Percentiles rank a stretch among this genome's conserved stretches.
Conservation (phyloP, 805 yeast species). For the Aciculoconidium aculeatum region DNA sequence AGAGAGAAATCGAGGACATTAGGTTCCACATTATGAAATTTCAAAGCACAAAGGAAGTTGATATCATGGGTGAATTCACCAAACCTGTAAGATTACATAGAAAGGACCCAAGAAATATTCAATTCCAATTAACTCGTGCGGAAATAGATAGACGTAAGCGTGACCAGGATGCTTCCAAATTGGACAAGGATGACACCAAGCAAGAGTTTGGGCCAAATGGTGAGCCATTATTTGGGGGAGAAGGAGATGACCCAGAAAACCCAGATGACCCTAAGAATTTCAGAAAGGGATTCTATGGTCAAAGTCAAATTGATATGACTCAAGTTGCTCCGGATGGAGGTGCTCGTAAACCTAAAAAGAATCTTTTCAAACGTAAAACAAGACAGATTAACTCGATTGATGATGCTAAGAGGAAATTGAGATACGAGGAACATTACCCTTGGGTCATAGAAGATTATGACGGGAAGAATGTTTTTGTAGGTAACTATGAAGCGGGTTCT, state of each 20-base stretch:
- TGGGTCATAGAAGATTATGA: slow-evolving; percentile 98
- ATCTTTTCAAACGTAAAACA: slow-evolving; percentile 68
- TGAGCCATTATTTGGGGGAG: slow-evolving; percentile 13
- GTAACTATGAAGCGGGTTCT: slow-evolving; percentile 87
- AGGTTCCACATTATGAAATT: slow-evolving; percentile 80
- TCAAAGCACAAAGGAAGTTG: slow-evolving; percentile 65
- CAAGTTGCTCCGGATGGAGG: slow-evolving; percentile 92
- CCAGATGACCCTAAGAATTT: slow-evolving; percentile 14
- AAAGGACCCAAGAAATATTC: slow-evolving; percentile 88
- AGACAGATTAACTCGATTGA: slow-evolving; percentile 76
- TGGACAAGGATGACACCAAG: slow-evolving; percentile 14
- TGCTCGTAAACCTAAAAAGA: slow-evolving; percentile 60
- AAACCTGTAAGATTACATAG: slow-evolving; percentile 85
- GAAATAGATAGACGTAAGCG: slow-evolving; percentile 57
- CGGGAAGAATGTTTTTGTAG: slow-evolving; percentile 91
- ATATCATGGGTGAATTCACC: slow-evolving; percentile 65
- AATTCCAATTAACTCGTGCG: slow-evolving; percentile 73
- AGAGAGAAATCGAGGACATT: slow-evolving; percentile 64
- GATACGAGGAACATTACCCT: slow-evolving; percentile 95
- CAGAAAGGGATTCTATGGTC: slow-evolving; percentile 11
- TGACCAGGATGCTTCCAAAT: slow-evolving; percentile 24
- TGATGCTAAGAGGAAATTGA: slow-evolving; percentile 72
- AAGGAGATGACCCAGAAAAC: slow-evolving; percentile 10
- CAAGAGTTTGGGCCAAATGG: slow-evolving; percentile 9
- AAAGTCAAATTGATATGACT: slow-evolving; percentile 43